phyloP scores from a whole-genome alignment of 495 filamentous ascomycete genomes.

The Penicillium taxi region DNA sequence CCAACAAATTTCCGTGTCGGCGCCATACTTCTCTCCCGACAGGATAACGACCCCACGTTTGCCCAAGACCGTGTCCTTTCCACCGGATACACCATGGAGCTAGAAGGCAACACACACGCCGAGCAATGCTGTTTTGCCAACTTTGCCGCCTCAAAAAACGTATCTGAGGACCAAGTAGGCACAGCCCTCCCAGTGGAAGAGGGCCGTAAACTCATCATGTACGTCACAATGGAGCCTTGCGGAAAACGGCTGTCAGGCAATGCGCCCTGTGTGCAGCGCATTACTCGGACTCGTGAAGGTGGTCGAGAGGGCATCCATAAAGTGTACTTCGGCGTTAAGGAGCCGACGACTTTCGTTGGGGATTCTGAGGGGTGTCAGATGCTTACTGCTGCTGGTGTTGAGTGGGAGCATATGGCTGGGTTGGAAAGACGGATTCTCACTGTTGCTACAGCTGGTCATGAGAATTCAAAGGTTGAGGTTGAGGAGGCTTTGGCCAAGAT shows the following conservation, averaged over 20 bases:
- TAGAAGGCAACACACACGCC: conserved; percentile 88
- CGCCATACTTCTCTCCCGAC: conserved; percentile 62
- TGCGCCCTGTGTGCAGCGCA: conserved; percentile 71
- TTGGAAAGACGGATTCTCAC: conserved; percentile 73
- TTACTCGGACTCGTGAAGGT: conserved; percentile 47
- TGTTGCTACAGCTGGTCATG: conserved; percentile 77
- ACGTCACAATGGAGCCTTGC: conserved; percentile 95
- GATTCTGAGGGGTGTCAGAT: conserved; percentile 65
- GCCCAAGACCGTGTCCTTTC: conserved; percentile 56
- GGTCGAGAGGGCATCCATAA: conserved; percentile 52
- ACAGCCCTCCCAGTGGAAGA: conserved; percentile 44
- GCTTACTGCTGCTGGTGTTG: conserved; percentile 66
- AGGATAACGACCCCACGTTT: conserved; percentile 21
- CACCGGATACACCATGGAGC: conserved; percentile 86
- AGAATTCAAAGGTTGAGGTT: conserved; percentile 32
- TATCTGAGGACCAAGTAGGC: conserved; percentile 49
- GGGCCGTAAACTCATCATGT: conserved; percentile 51
- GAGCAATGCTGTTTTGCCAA: conserved; percentile 89
- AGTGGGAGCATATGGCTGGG: conserved; percentile 61
- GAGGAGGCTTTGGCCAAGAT: conserved; percentile 21
- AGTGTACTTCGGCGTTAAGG: conserved; percentile 81
- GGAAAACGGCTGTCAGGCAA: conserved; percentile 74
- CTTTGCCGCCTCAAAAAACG: conserved; percentile 43
- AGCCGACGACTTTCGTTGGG: conserved; percentile 82
- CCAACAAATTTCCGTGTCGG: conserved; percentile 92